Base-by-base conservation (phyloP, 306 rosid species). In the Begonia fuchsioides region DNA sequence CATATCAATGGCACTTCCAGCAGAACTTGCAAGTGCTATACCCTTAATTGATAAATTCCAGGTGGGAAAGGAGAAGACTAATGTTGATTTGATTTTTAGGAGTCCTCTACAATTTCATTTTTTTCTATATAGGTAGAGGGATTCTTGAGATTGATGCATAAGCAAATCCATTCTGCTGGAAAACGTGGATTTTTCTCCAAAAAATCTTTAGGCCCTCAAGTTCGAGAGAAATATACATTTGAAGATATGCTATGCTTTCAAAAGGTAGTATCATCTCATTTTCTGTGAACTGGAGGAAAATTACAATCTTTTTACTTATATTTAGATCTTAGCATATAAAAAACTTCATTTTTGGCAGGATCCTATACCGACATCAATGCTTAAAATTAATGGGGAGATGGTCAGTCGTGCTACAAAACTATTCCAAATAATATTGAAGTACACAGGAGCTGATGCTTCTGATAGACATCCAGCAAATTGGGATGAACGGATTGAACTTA, bases 191-290 rank as follows among this genome's bases (percentile, higher is more conserved):
- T 92, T 60, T 92, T 92, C 63, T 73, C 81, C 14, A 92, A 77
- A 71, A 79, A 77, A 68, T 75, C 96, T 18, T 59, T 80, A 18
- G 94, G 86, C 49, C 78, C 85, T 45, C 96, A 79, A 69, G 58
- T 71, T 52, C 77, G 80, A 38, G 94, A 85, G 38, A 92, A 56
- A 49, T 77, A 72, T 65, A 82, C 93, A 47, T 92, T 92, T 55
- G 98, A 85, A 66, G 96, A 92, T 55, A 92, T 92, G 98, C 51
- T 92, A 51, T 79, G 93, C 73, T 92, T 85, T 65, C 98, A 92
- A 70, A 92, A 85, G 96, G 98, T 92, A 49, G 52, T 15, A 5
- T 44, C 46, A 32, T 58, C 32, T 49, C n/a, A 8, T 43, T 32
- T 17, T 13, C 63, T 45, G 18, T 45, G 38, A 51, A 43, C 1